A percentile compares a stretch with the other conserved stretches of the same genome.
These are phyloP conservation scores for Malus hybrid DNA, from an alignment of 331 rosid species.

Conservation along the genomic window DNA sequence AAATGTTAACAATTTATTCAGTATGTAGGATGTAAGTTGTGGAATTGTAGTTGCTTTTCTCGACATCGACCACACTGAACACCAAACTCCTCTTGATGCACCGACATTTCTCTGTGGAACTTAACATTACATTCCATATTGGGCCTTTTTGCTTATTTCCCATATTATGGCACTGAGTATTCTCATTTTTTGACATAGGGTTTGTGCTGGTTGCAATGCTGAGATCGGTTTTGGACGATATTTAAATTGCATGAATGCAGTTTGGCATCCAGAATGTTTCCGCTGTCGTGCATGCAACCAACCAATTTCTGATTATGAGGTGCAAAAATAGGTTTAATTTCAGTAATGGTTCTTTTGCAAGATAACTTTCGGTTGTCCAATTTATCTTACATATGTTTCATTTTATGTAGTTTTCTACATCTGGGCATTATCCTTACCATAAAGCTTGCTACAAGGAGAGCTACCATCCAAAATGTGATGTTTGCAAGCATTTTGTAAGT, in stretches of 20 bases:
- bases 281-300: constrained; percentile 88
- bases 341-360: not conserved
- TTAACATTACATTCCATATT: not conserved
- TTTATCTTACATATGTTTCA: constrained; percentile 6
- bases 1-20: not conserved
- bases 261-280: constrained; percentile 99
- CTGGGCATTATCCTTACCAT: constrained; percentile 89
- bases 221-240: constrained; percentile 95
- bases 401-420: constrained; percentile 77
- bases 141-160: not conserved
- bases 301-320: constrained; percentile 66
- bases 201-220: constrained; percentile 77
- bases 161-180: not conserved
- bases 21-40: not conserved
- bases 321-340: not conserved
- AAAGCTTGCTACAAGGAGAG: constrained; percentile 91
- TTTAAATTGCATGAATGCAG: constrained; percentile 77
- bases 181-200: constrained; percentile 41
- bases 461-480: constrained; percentile 98
- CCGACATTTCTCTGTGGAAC: not conserved
- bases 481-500: constrained; percentile 96
- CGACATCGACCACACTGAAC: not conserved
- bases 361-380: not conserved
- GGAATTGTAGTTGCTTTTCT: not conserved
- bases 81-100: constrained; percentile 1